Evolutionary conservation across 345 rosid genomes (phyloP).

Genomic region (Isatis tinctoria): DNA sequence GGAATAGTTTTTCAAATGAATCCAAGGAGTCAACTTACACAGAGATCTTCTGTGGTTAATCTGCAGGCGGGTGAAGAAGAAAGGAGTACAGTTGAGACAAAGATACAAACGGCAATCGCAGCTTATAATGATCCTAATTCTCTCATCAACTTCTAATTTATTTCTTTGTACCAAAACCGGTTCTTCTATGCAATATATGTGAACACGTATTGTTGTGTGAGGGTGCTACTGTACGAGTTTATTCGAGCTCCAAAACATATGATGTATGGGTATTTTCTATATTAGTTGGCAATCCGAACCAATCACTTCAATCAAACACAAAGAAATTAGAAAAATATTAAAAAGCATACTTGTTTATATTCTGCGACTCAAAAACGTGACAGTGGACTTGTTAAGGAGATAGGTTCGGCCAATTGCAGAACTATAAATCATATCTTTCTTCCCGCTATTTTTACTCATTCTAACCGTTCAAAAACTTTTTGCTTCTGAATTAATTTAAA

Average conservation of each 20-base stretch:
- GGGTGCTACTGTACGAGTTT: neutral
- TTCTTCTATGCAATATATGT: neutral
- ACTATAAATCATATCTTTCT: too few relatives aligned
- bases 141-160: conserved; percentile 37
- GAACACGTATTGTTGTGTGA: neutral
- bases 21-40: neutral
- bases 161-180: neutral
- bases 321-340: too few relatives aligned
- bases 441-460: too few relatives aligned
- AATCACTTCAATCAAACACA: neutral
- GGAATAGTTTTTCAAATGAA: neutral
- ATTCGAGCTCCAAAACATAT: neutral
- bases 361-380: neutral
- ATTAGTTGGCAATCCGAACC: neutral
- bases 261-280: neutral
- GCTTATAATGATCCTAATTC: conserved; percentile 48
- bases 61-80: conserved; percentile 61
- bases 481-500: too few relatives aligned
- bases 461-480: too few relatives aligned
- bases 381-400: neutral
- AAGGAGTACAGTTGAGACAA: conserved; percentile 36
- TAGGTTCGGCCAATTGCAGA: neutral
- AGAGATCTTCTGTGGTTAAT: neutral
- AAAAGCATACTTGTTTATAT: too few relatives aligned
- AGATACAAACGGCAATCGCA: conserved; percentile 55